A percentile compares a stretch with the other conserved stretches of the same genome.
Evolutionary conservation across 2,329 filamentous ascomycete genomes (phyloP).

Genomic region (Fusarium sp.): DNA sequence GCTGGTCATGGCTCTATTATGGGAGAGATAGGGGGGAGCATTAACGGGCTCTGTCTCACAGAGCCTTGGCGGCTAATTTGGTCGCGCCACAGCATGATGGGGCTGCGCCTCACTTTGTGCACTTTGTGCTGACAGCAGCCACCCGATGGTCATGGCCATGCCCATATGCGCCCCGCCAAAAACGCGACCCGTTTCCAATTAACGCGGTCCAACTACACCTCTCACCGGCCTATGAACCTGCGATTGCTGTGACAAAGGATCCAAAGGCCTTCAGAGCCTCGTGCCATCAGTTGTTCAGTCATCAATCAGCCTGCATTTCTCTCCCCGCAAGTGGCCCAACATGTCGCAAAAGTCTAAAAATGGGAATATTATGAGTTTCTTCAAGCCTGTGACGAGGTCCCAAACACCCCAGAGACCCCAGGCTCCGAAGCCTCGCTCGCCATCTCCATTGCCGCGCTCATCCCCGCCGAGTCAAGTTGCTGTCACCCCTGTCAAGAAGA

Average conservation of each 20-base stretch:
- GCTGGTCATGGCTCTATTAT: not conserved
- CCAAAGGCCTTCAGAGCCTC: not conserved
- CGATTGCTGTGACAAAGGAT: not conserved
- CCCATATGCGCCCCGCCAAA: constrained; percentile 10
- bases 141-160: not conserved
- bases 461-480: constrained; percentile 41
- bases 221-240: constrained; percentile 17
- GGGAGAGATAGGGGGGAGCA: constrained; percentile 4
- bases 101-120: not conserved
- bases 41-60: not conserved
- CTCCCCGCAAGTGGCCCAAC: not conserved
- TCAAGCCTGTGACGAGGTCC: constrained; percentile 47
- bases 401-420: constrained; percentile 18
- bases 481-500: constrained; percentile 40
- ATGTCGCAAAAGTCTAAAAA: constrained; percentile 46
- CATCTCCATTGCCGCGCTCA: constrained; percentile 38
- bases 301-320: not conserved
- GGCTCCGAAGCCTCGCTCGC: constrained; percentile 13
- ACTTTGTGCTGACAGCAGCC: constrained; percentile 11
- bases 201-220: constrained; percentile 23
- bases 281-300: not conserved
- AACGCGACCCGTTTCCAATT: constrained; percentile 29
- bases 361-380: constrained; percentile 54
- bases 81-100: constrained; percentile 29
- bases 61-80: not conserved